A percentile compares a stretch with the other conserved stretches of the same genome.
phyloP scores from a whole-genome alignment of 805 yeast species.

The Suhomyces kilbournensis region DNA sequence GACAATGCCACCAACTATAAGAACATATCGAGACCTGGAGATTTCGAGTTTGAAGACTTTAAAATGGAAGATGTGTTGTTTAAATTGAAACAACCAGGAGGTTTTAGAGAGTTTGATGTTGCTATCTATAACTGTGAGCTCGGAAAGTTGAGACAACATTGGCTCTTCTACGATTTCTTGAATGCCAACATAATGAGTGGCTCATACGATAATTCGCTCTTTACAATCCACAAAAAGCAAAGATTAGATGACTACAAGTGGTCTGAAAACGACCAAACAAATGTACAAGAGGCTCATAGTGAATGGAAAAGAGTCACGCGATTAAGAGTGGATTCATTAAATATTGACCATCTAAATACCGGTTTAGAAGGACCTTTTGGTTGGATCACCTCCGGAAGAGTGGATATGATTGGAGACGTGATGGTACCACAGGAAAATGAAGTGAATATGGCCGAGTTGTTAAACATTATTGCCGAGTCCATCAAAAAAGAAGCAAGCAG shows the following conservation, averaged over 20 bases:
- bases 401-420: slow-evolving; percentile 90
- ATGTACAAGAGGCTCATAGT: slow-evolving; percentile 4
- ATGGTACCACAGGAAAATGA: slow-evolving; percentile 68
- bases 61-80: slow-evolving; percentile 82
- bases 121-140: slow-evolving; percentile 86
- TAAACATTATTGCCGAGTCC: slow-evolving; percentile 45
- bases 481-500: slow-evolving; percentile 49
- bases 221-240: slow-evolving; percentile 83
- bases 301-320: slow-evolving; percentile 68
- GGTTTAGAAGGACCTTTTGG: slow-evolving; percentile 96
- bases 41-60: slow-evolving; percentile 85
- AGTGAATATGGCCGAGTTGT: slow-evolving; percentile 45
- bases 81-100: slow-evolving; percentile 76
- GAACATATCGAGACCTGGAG: slow-evolving; percentile 76
- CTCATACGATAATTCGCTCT: slow-evolving; percentile 86
- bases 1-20: slow-evolving; percentile 82
- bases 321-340: slow-evolving; percentile 78
- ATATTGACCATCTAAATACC: slow-evolving; percentile 83
- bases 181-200: slow-evolving; percentile 87
- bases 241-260: slow-evolving; percentile 45
- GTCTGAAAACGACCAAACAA: slow-evolving; percentile 8
- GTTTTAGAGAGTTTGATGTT: slow-evolving; percentile 79
- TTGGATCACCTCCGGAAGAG: slow-evolving; percentile 91
- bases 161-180: slow-evolving; percentile 86
- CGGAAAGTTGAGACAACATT: slow-evolving; percentile 79